Base-by-base conservation (phyloP, 345 rosid species). In the Litchi chinensis region DNA sequence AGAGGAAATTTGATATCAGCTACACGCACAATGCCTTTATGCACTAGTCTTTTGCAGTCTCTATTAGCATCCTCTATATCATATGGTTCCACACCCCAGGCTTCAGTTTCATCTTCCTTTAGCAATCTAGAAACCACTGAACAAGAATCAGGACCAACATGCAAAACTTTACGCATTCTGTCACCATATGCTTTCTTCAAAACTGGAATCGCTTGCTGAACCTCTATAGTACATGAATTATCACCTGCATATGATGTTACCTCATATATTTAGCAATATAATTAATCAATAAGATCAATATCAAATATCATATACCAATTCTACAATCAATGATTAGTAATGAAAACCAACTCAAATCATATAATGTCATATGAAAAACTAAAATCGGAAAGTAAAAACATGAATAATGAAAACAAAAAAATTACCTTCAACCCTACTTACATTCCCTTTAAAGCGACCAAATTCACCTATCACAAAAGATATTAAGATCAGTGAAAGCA, bases 21-120 rank as follows among this genome's bases (percentile, higher is more conserved):
- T 57, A 87, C 86, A 52, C 88, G 84, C 18, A 84, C 86, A 48
- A 87, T 15, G 65, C 90, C 89, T 75, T 77, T 87, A 65, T 48
- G 85, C 40, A 87, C 87, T 10, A 87, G 82, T 43, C 79, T 71
- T 76, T 79, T 86, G 82, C 90, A 87, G 59, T 43, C 46, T 40
- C 75, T 71, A 76, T 85, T 88, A 71, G 85, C 85, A 71, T 87
- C 89, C 78, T 87, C 88, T 18, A 86, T 44, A 39, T 87, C 88
- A 40, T 87, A 89, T 1, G 89, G 88, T 71, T 89, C 89, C 71
- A 87, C 86, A 39, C 92, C 90, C 90, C 90, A 89, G 64, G 89
- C 88, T 79, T 86, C 86, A 12, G 83, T 85, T 73, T 86, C 86
- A 24, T 83, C 88, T 79, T 84, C 89, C 76, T 80, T 85, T 43